Conservation (phyloP, 345 rosid species). For the Syzygium grande region DNA sequence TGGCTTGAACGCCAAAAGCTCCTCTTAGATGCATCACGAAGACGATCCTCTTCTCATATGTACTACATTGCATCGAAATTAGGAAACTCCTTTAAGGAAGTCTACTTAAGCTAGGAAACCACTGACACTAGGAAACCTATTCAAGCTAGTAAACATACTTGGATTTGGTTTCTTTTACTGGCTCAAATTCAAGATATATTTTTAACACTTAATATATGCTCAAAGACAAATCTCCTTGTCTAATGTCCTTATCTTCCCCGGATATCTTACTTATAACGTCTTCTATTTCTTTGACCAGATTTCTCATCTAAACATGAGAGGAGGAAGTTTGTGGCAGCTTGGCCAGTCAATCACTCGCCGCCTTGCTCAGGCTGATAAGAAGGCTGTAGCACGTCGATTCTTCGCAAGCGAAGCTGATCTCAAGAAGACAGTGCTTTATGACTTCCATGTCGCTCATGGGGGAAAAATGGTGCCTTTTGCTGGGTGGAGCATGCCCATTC, state of each 20-base stretch:
- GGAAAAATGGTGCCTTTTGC: conserved; percentile 99
- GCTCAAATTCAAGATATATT: no score
- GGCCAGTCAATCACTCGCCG: conserved; percentile 87
- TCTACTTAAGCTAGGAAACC: neutral
- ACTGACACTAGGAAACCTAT: neutral
- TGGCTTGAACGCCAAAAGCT: neutral
- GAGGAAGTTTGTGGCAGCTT: conserved; percentile 91
- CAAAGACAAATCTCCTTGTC: neutral
- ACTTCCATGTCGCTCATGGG: conserved; percentile 73
- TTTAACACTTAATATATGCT: neutral
- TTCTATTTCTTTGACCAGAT: conserved; percentile 14
- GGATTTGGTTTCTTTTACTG: no score
- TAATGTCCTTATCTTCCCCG: neutral
- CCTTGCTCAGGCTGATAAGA: conserved; percentile 71
- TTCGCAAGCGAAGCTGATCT: conserved; percentile 74
- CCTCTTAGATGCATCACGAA: neutral
- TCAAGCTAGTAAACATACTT: neutral
- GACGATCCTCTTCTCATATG: neutral
- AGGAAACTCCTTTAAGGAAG: neutral
- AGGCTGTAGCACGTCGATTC: conserved; percentile 48
- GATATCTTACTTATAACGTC: neutral
- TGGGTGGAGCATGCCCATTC: conserved; percentile 99
- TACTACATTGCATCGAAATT: neutral
- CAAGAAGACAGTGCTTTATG: conserved; percentile 85
- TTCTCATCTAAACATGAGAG: conserved; percentile 60